Evolutionary conservation across 2,329 filamentous ascomycete genomes (phyloP).

Genomic region (Nemania diffusa): DNA sequence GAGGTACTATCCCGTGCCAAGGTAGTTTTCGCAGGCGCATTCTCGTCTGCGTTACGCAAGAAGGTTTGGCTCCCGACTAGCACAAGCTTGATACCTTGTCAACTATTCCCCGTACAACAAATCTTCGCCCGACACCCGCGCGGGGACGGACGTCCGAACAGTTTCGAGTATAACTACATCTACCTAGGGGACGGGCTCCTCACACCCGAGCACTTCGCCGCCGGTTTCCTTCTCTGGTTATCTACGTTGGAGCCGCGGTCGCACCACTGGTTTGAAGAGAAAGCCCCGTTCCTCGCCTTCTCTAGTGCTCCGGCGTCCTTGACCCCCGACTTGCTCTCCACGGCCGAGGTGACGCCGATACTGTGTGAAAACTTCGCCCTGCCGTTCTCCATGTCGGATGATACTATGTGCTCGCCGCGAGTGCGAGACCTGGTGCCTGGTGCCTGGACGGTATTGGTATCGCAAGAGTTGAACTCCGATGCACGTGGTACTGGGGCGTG

Average conservation of each 20-base stretch:
- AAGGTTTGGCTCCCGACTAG: slow-evolving; percentile 25
- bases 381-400: background rate
- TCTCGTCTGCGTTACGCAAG: slow-evolving; percentile 32
- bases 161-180: slow-evolving; percentile 18
- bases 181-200: slow-evolving; percentile 34
- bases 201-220: slow-evolving; percentile 31
- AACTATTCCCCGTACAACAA: slow-evolving; percentile 34
- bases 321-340: slow-evolving; percentile 10
- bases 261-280: slow-evolving; percentile 1
- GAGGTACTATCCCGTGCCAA: slow-evolving; percentile 21
- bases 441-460: slow-evolving; percentile 28
- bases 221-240: slow-evolving; percentile 32
- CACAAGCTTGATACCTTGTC: background rate
- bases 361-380: slow-evolving; percentile 29
- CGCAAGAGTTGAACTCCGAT: slow-evolving; percentile 1
- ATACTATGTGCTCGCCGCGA: slow-evolving; percentile 6
- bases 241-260: slow-evolving; percentile 7
- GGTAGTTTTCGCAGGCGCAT: slow-evolving; percentile 28
- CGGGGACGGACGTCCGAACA: background rate
- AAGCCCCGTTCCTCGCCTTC: slow-evolving; percentile 28
- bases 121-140: slow-evolving; percentile 15
- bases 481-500: background rate
- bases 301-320: slow-evolving; percentile 32
- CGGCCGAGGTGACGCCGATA: slow-evolving; percentile 28
- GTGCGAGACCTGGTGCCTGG: slow-evolving; percentile 27